Conservation (phyloP, 306 rosid genomes). For the Glycine soja region DNA sequence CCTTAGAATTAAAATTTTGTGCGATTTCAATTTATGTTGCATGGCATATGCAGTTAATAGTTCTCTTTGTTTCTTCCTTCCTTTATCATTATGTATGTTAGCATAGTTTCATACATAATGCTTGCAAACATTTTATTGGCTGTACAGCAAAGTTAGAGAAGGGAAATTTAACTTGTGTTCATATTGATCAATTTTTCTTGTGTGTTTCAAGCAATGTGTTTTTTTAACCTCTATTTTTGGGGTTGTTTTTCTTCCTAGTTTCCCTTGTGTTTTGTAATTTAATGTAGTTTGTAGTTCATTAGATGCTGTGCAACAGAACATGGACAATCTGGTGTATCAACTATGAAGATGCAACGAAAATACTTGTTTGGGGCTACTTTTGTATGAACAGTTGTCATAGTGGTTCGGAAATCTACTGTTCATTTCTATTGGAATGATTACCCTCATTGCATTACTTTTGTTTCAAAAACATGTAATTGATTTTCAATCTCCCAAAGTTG, state of each 20-base stretch:
- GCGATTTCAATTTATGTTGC: conserved; percentile 11
- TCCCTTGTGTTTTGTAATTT: not conserved
- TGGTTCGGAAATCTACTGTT: too few species aligned
- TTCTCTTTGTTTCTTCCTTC: conserved; percentile 7
- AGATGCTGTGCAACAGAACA: conserved; percentile 6
- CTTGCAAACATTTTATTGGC: not conserved
- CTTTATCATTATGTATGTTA: conserved; percentile 6
- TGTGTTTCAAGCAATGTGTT: not conserved
- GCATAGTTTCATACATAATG: conserved; percentile 32
- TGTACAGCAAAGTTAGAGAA: not conserved
- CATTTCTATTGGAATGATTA: conserved; percentile 26
- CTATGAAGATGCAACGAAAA: not conserved
- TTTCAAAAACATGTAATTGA: not conserved
- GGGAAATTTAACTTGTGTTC: conserved; percentile 22
- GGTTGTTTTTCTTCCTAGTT: conserved; percentile 15
- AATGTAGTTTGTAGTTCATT: conserved; percentile 18
- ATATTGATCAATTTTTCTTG: not conserved
- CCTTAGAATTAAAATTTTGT: conserved; percentile 56
- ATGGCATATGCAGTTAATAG: not conserved
- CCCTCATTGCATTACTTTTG: not conserved
- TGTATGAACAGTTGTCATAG: not conserved
- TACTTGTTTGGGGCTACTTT: conserved; percentile 1
- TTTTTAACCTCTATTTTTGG: not conserved
- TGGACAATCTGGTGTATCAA: conserved; percentile 22
- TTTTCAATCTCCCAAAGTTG: conserved; percentile 10